phyloP scores from a whole-genome alignment of 495 filamentous ascomycete species.

The Neurospora cerealis region DNA sequence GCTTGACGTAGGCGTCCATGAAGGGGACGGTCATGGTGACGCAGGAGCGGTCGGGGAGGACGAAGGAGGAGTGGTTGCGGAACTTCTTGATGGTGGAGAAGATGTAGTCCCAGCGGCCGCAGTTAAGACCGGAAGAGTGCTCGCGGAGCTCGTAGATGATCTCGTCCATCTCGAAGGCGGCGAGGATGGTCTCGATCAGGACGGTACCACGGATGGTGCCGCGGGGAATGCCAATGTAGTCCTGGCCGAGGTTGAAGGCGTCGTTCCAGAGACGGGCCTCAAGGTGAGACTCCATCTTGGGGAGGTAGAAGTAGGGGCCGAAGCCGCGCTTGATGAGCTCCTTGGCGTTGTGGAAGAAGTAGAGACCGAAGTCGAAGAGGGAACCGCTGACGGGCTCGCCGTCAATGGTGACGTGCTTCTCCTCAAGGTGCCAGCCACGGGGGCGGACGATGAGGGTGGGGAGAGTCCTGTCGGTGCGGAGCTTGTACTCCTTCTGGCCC shows the following conservation, averaged over 20 bases:
- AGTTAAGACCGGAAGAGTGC: constrained; percentile 94
- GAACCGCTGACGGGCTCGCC: constrained; percentile 88
- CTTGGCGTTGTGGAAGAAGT: constrained; percentile 98
- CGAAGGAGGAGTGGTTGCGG: constrained; percentile 84
- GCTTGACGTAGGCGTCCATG: constrained; percentile 93
- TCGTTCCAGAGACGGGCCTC: constrained; percentile 99
- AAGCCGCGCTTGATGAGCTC: constrained; percentile 74
- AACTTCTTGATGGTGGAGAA: constrained; percentile 99
- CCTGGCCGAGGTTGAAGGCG: constrained; percentile 93
- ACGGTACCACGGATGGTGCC: constrained; percentile 95
- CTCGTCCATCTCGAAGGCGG: constrained; percentile 99
- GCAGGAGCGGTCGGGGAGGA: constrained; percentile 80
- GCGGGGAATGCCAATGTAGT: constrained; percentile 77
- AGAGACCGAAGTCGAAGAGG: constrained; percentile 96
- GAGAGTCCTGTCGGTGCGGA: constrained; percentile 72
- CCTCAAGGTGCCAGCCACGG: constrained; percentile 90
- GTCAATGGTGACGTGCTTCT: constrained; percentile 96
- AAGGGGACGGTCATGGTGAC: constrained; percentile 99
- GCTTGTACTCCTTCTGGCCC: constrained; percentile 91
- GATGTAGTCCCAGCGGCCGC: constrained; percentile 99
- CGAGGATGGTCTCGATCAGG: constrained; percentile 94
- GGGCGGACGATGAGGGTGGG: constrained; percentile 82
- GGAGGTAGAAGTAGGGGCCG: constrained; percentile 98
- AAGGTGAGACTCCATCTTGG: constrained; percentile 98
- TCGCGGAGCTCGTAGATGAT: constrained; percentile 99